Base-by-base conservation (phyloP, 225 moss, liverwort and hornwort genomes). In the Straminergon stramineum region DNA sequence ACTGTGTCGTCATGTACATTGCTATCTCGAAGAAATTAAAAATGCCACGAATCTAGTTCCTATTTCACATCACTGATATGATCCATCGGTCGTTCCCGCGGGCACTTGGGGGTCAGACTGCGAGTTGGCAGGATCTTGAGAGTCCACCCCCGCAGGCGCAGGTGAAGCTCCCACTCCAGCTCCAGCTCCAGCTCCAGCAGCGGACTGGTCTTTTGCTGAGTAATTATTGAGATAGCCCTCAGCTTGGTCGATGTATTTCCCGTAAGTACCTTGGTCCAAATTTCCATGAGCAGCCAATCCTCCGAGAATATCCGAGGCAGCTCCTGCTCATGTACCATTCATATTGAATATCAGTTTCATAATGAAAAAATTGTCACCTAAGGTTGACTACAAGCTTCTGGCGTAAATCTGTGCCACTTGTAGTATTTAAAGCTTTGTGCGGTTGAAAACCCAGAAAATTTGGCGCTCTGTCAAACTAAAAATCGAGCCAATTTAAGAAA, bases 221-320 rank as follows among this genome's bases (percentile, higher is more conserved):
- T 94, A 91, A 60, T 94, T 90, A 17, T 92, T n/a, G 19, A 94
- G 89, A 37, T 89, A 94, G 24, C 37, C 37, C 82, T 94, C 92
- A 48, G 94, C 94, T 86, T 94, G 91, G 69, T 90, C 63, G 75
- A 94, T 11, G 75, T 94, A 94, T 4, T 23, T 71, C 15, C 87
- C 76, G 75, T 92, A 92, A 8, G 89, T 56, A 18, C 90, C 90
- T 55, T 94, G 13, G 41, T 92, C 92, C 85, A 94, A 67, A 16
- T 91, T 89, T 60, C 89, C 92, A 35, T 87, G 87, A 9, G 91
- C 43, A 41, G 79, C 39, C 61, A 94, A 53, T 63, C 94, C 94
- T 34, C 94, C 92, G 32, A 94, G 89, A 32, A 94, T 3, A 82
- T 89, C 75, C 85, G 75, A 82, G 34, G 94, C 94, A 74, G 94